Evolutionary conservation across 164 flowering plant species (phyloP).

Genomic region (Vitis rotundifolia): DNA sequence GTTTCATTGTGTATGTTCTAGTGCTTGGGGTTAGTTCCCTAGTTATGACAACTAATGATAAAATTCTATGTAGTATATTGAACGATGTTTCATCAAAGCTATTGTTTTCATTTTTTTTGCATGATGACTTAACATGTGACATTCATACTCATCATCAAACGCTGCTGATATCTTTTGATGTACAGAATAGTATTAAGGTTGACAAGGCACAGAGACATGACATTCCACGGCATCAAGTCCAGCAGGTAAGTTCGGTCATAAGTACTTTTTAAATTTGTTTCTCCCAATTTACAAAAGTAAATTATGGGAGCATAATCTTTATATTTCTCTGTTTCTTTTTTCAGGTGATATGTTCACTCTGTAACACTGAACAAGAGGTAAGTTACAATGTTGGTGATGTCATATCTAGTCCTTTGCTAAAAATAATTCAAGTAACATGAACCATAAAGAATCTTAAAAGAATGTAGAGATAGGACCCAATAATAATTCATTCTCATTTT

Average conservation of each 20-base stretch:
- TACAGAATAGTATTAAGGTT: slow-evolving; percentile 66
- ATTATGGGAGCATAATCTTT: neutral
- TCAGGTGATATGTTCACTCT: slow-evolving; percentile 87
- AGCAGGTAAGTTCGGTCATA: slow-evolving; percentile 38
- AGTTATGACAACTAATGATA: too few species aligned
- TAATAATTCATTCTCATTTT: too few species aligned
- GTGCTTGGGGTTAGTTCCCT: too few species aligned
- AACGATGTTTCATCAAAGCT: too few species aligned
- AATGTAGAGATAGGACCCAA: too few species aligned
- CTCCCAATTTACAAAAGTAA: neutral
- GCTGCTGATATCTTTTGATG: slow-evolving; percentile 1
- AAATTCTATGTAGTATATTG: too few species aligned
- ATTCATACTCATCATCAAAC: too few species aligned
- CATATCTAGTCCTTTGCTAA: neutral
- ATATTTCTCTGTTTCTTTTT: slow-evolving; percentile 7
- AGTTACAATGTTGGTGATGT: slow-evolving; percentile 10
- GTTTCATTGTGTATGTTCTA: too few species aligned
- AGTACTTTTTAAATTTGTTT: neutral
- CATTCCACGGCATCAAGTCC: slow-evolving; percentile 77
- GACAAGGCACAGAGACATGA: slow-evolving; percentile 68
- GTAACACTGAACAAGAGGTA: slow-evolving; percentile 90
- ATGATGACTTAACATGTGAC: too few species aligned
- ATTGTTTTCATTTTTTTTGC: too few species aligned
- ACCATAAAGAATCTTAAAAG: too few species aligned
- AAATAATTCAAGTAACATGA: too few species aligned